phyloP scores from a whole-genome alignment of 257 asterid genomes.

The Rhazya stricta region DNA sequence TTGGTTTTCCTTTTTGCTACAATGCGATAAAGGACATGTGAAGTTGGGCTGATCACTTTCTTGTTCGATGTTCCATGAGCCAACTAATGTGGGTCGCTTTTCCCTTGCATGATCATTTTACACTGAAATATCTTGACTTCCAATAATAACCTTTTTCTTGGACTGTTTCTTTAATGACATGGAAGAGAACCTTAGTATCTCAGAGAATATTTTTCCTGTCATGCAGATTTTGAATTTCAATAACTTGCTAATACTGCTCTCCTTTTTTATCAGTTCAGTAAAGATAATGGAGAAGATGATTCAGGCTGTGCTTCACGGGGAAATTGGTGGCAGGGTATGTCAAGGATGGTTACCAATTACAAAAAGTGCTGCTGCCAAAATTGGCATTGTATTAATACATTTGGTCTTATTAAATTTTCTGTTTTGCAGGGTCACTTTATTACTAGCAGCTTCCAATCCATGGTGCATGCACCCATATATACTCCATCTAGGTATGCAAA shows the following conservation, averaged over 20 bases:
- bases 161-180: neutral
- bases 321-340: constrained; percentile 89
- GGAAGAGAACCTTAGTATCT: neutral
- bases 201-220: neutral
- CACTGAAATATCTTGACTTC: neutral
- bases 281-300: constrained; percentile 67
- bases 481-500: constrained; percentile 31
- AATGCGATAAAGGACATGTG: neutral
- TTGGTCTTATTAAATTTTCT: neutral
- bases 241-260: neutral
- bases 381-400: neutral
- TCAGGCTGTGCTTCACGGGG: constrained; percentile 71
- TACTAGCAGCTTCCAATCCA: constrained; percentile 38
- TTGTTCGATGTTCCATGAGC: neutral
- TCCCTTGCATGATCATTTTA: neutral
- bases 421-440: constrained; percentile 61
- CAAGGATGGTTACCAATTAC: neutral
- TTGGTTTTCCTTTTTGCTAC: neutral
- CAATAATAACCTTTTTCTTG: neutral
- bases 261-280: constrained; percentile 31
- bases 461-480: constrained; percentile 22
- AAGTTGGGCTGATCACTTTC: neutral
- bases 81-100: neutral
- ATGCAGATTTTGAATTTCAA: neutral
- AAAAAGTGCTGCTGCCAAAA: neutral